Evolutionary conservation across 176 grass and related monocot genomes (phyloP).

Genomic region (Thinopyrum elongatum): DNA sequence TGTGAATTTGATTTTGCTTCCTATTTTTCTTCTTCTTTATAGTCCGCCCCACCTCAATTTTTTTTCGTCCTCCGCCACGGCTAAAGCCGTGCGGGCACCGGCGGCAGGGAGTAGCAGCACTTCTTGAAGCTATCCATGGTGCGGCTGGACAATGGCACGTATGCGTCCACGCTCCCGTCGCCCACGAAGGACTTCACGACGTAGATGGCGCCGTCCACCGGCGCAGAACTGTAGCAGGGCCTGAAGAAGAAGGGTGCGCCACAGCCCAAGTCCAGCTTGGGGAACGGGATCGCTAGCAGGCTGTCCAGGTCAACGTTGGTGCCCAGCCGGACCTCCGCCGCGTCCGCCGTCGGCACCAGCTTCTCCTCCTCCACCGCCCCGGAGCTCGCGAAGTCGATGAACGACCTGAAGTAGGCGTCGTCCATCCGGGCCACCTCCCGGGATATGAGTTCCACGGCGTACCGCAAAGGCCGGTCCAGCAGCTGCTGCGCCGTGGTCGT

Average conservation of each 20-base stretch:
- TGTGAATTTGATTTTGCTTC: too few relatives aligned
- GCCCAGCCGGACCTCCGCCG: too few relatives aligned
- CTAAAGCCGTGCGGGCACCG: too few relatives aligned
- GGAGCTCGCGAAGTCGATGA: slow-evolving; percentile 29
- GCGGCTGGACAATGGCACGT: background rate
- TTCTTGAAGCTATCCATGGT: background rate
- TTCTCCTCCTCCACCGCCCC: slow-evolving; percentile 34
- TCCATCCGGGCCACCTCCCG: background rate
- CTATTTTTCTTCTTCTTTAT: too few relatives aligned
- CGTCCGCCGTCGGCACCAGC: slow-evolving; percentile 30
- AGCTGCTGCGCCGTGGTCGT: background rate
- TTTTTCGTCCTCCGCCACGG: too few relatives aligned
- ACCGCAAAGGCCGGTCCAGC: background rate
- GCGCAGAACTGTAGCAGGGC: background rate
- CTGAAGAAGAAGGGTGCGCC: background rate
- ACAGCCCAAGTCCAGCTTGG: background rate
- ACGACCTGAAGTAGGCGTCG: slow-evolving; percentile 24
- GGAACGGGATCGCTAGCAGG: background rate
- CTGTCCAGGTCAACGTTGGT: too few relatives aligned
- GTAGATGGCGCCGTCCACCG: background rate
- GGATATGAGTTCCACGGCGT: background rate
- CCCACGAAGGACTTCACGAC: background rate
- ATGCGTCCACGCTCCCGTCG: background rate
- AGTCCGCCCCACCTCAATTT: too few relatives aligned
- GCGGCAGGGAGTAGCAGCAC: background rate